Evolutionary conservation across 2,329 filamentous ascomycete genomes (phyloP).

Genomic region (Dactylonectria estremocensis): DNA sequence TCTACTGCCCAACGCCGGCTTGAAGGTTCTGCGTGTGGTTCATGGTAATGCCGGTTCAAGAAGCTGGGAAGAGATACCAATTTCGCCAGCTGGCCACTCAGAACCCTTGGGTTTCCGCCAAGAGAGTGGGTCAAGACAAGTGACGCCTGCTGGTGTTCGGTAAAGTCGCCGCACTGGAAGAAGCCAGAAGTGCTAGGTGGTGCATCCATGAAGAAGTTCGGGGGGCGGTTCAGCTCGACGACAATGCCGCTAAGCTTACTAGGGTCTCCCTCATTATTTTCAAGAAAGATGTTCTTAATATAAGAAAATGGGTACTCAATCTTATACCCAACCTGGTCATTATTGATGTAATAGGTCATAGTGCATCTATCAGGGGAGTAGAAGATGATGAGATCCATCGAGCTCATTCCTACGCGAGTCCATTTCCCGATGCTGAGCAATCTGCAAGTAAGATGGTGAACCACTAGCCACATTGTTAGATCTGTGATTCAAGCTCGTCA

Average conservation of each 20-base stretch:
- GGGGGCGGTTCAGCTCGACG: slow-evolving; percentile 91
- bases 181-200: slow-evolving; percentile 88
- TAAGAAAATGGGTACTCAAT: slow-evolving; percentile 98
- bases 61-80: too few relatives aligned
- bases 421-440: slow-evolving; percentile 95
- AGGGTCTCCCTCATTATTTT: slow-evolving; percentile 88
- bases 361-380: slow-evolving; percentile 98
- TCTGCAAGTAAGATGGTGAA: slow-evolving; percentile 96
- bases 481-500: too few relatives aligned
- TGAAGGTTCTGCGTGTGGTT: too few relatives aligned
- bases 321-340: slow-evolving; percentile 98
- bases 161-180: slow-evolving; percentile 95
- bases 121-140: slow-evolving; percentile 91
- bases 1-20: too few relatives aligned
- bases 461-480: too few relatives aligned
- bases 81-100: slow-evolving; percentile 95
- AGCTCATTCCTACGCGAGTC: slow-evolving; percentile 96
- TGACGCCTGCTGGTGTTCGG: slow-evolving; percentile 95
- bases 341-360: slow-evolving; percentile 99
- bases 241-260: slow-evolving; percentile 88
- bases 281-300: slow-evolving; percentile 97
- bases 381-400: slow-evolving; percentile 99
- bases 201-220: slow-evolving; percentile 98
- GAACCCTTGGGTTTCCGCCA: slow-evolving; percentile 94
- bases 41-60: too few relatives aligned